A percentile compares a stretch with the other conserved stretches of the same genome.
phyloP scores from a whole-genome alignment of 2,329 filamentous ascomycete genomes.

The Hypoxylon sp. region DNA sequence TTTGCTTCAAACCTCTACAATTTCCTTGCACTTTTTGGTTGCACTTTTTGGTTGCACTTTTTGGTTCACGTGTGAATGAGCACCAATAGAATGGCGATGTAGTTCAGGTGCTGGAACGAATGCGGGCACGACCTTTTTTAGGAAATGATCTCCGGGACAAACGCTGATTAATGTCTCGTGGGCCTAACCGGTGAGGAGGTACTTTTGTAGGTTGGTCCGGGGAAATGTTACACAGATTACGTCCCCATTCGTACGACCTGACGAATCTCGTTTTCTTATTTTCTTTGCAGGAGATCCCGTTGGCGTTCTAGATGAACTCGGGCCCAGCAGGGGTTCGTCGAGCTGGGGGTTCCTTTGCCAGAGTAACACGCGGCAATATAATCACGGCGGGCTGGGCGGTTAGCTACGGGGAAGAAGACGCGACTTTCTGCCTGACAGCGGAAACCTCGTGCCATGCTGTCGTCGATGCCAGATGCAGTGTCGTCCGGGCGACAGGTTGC shows the following conservation, averaged over 20 bases:
- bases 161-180: neutral
- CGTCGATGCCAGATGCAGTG: neutral
- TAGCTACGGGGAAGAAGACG: neutral
- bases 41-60: too few relatives aligned
- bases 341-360: neutral
- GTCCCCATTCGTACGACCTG: neutral
- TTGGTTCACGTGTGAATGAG: neutral
- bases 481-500: neutral
- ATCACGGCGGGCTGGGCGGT: too few relatives aligned
- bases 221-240: neutral
- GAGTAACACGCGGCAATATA: too few relatives aligned
- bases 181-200: neutral
- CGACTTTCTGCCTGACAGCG: neutral
- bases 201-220: neutral
- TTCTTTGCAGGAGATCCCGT: neutral
- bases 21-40: too few relatives aligned
- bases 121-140: neutral
- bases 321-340: neutral
- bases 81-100: neutral
- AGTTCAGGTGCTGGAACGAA: neutral
- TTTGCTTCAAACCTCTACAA: neutral
- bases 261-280: neutral
- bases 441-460: neutral
- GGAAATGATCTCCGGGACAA: conserved; percentile 1
- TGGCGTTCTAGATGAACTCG: neutral